These are phyloP conservation scores for Diaporthe sp. DNA, from an alignment of 2,329 filamentous ascomycete species.

Conservation along the genomic window DNA sequence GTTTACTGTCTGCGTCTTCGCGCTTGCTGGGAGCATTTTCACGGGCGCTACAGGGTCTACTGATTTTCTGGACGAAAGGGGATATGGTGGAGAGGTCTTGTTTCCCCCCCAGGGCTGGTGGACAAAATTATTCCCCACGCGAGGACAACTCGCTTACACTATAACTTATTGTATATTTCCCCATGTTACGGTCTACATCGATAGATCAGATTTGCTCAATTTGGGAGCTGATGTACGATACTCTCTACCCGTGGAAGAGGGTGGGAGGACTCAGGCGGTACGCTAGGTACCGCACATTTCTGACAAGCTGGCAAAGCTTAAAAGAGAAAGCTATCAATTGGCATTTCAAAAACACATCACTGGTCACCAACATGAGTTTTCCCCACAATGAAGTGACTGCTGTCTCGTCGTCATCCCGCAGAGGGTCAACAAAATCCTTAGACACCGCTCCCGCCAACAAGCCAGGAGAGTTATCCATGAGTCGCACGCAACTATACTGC, in stretches of 20 bases:
- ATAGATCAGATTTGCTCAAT: conserved; percentile 26
- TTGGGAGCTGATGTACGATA: conserved; percentile 21
- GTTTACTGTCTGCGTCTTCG: conserved; percentile 11
- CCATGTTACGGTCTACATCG: conserved; percentile 1
- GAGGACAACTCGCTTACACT: conserved; percentile 29
- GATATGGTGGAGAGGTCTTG: not conserved
- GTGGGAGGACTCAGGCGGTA: not conserved
- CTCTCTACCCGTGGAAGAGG: not conserved
- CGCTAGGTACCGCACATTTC: conserved; percentile 1
- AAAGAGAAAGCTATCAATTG: not conserved
- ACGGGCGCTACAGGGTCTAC: conserved; percentile 18
- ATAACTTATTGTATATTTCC: conserved; percentile 34
- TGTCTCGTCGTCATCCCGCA: not conserved
- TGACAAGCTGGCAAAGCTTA: conserved; percentile 8
- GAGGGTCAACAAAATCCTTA: not conserved
- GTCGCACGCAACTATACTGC: not conserved
- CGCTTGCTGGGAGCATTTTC: conserved; percentile 32
- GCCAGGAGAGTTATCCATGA: conserved; percentile 6
- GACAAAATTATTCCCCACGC: conserved; percentile 20
- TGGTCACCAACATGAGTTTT: not conserved
- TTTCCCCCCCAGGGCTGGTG: not conserved
- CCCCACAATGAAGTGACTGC: not conserved
- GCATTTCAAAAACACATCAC: not conserved
- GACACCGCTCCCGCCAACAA: not conserved
- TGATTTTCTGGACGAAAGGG: conserved; percentile 1